Base-by-base conservation (phyloP, 1,284 basidiomycete genomes). In the Ganoderma lingzhi region DNA sequence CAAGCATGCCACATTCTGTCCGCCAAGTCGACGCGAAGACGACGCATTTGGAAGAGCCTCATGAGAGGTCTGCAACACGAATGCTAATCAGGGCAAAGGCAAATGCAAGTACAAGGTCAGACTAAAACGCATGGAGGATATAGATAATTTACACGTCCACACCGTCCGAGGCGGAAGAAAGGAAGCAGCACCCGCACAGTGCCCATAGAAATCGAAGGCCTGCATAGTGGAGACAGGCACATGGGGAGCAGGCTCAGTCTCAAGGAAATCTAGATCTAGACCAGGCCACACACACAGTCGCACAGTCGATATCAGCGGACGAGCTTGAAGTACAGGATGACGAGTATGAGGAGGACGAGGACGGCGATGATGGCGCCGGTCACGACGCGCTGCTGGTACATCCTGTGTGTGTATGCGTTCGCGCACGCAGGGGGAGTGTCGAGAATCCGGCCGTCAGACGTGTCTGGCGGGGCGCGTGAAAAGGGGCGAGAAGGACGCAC, bases 321-420 rank as follows among this genome's bases (percentile, higher is more conserved):
- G 53, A 93, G 80, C 77, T 94, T 94, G 77, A 88, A 87, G 88
- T 90, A 94, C 14, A 92, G 78, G 67, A 94, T 91, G 71, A 94
- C 82, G 63, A 80, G 82, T 70, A 94, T 93, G 67, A 94, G 86
- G 6, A 93, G 76, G 65, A 93, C 79, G 56, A 94, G 89, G 30
- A 94, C 86, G 70, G 83, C 77, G 65, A 94, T 88, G 73, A 94
- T 94, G 56, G 86, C 88, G n/a, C 79, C 88, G 10, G 91, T 94
- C 48, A 93, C 85, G 45, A 90, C 83, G 63, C 92, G 90, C 74
- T 94, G 93, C 78, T 93, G 90, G 79, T 93, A 93, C 93, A 94
- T 93, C 81, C 93, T 94, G 77, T 68, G 66, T 28, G 65, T 30
- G 19, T 94, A n/a, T n/a, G 76, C 69, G 67, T 6, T 2, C 10